Evolutionary conservation across 805 yeast genomes (phyloP).

Genomic region (Debaryomyces prosopidis): DNA sequence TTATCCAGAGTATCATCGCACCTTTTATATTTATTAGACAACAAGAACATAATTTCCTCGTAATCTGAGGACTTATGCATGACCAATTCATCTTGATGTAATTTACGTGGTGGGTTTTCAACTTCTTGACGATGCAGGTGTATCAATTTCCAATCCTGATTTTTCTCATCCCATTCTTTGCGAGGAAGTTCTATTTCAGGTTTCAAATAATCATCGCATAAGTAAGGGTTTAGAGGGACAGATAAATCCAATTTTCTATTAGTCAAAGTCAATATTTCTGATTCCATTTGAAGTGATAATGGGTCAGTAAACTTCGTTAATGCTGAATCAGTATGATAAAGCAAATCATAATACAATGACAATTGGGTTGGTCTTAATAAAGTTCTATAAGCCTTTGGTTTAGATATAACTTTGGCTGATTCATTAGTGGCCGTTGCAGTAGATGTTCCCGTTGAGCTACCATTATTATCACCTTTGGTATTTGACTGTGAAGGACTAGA

Average conservation of each 20-base stretch:
- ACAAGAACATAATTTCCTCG: conserved; percentile 78
- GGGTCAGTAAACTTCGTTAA: conserved; percentile 77
- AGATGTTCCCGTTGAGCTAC: conserved; percentile 8
- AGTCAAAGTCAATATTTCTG: conserved; percentile 80
- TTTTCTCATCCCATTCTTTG: conserved; percentile 41
- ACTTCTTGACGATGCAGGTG: conserved; percentile 34
- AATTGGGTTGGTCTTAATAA: conserved; percentile 77
- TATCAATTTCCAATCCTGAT: conserved; percentile 28
- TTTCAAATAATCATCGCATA: conserved; percentile 43
- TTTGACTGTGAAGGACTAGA: neutral
- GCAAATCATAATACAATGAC: conserved; percentile 80
- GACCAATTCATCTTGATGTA: conserved; percentile 43
- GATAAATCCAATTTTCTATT: conserved; percentile 74
- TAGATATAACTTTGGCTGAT: conserved; percentile 20
- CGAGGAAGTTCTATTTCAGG: conserved; percentile 53
- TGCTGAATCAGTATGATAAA: conserved; percentile 76
- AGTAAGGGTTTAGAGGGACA: conserved; percentile 71
- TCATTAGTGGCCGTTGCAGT: conserved; percentile 4
- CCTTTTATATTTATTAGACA: conserved; percentile 39
- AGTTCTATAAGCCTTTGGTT: conserved; percentile 76
- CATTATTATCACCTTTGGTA: conserved; percentile 8
- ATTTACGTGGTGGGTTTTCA: conserved; percentile 31
- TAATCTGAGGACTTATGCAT: conserved; percentile 75
- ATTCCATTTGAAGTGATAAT: conserved; percentile 77
- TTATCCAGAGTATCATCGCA: conserved; percentile 40